A percentile compares a stretch with the other conserved stretches of the same genome.
phyloP scores from a whole-genome alignment of 345 rosid species.

The Firmiana major region DNA sequence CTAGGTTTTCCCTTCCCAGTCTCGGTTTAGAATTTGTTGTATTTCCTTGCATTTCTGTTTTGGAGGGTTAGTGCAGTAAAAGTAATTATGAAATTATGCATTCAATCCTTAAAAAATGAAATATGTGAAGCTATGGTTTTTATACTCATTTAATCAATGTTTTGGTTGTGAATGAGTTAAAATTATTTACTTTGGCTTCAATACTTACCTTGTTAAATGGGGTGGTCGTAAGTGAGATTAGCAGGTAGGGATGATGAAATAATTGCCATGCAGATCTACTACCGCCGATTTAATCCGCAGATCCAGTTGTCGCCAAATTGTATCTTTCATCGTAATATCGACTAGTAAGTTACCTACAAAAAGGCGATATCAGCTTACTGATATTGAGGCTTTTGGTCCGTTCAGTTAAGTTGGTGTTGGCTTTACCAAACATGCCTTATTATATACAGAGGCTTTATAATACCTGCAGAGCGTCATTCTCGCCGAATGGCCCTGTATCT shows the following conservation, averaged over 20 bases:
- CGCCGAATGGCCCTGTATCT: constrained; percentile 61
- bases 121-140: too few relatives aligned
- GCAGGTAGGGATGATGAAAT: constrained; percentile 21
- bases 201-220: not conserved
- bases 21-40: too few relatives aligned
- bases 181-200: constrained; percentile 7
- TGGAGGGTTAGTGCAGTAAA: too few relatives aligned
- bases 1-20: too few relatives aligned
- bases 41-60: too few relatives aligned
- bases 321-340: constrained; percentile 18
- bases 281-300: constrained; percentile 17
- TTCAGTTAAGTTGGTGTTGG: constrained; percentile 38
- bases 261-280: constrained; percentile 33
- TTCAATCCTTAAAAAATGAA: too few relatives aligned
- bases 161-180: not conserved
- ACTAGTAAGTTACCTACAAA: constrained; percentile 3
- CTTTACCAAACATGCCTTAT: constrained; percentile 56
- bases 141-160: too few relatives aligned
- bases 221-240: constrained; percentile 11
- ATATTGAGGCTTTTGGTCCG: constrained; percentile 15
- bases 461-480: constrained; percentile 66
- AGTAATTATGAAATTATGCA: too few relatives aligned
- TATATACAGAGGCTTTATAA: constrained; percentile 73
- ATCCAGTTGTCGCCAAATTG: constrained; percentile 24
- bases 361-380: constrained; percentile 35